These are phyloP conservation scores for Rhodotorula sp. DNA, from an alignment of 1,284 basidiomycete species.

Conservation along the genomic window DNA sequence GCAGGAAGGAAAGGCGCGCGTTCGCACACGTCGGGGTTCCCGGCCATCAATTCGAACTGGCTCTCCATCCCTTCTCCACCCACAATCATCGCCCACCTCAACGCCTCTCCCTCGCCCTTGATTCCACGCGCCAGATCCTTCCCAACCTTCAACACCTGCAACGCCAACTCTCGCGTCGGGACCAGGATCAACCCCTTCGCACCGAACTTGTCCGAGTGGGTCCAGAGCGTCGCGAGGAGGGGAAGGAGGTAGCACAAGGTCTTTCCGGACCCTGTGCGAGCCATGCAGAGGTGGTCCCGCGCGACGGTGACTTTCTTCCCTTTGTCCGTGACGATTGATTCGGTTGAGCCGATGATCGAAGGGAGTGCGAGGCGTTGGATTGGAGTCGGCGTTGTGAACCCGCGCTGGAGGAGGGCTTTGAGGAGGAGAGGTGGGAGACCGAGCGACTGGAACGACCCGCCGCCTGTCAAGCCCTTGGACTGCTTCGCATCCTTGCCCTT, in stretches of 20 bases:
- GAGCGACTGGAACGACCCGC: conserved; percentile 51
- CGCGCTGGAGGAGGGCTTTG: conserved; percentile 83
- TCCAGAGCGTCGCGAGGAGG: conserved; percentile 77
- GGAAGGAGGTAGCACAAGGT: conserved; percentile 96
- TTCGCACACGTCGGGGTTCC: conserved; percentile 88
- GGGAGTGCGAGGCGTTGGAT: conserved; percentile 93
- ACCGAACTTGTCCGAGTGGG: conserved; percentile 76
- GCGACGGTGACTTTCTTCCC: conserved; percentile 52
- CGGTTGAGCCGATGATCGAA: conserved; percentile 71
- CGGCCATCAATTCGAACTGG: conserved; percentile 93
- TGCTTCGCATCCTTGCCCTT: conserved; percentile 37
- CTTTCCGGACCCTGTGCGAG: conserved; percentile 96
- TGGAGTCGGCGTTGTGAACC: conserved; percentile 92
- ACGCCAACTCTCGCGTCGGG: conserved; percentile 88
- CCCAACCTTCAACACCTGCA: conserved; percentile 91
- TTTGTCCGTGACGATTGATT: conserved; percentile 33
- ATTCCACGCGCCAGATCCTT: conserved; percentile 83
- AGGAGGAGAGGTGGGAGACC: conserved; percentile 80
- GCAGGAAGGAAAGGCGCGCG: conserved; percentile 18
- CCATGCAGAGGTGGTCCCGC: conserved; percentile 96
- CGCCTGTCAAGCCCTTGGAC: conserved; percentile 40
- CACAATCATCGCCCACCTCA: conserved; percentile 92
- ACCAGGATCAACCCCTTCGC: conserved; percentile 84
- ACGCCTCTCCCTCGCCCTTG: conserved; percentile 53
- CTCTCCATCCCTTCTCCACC: conserved; percentile 95